Base-by-base conservation (phyloP, 805 yeast species). In the Pichia kluyveri region DNA sequence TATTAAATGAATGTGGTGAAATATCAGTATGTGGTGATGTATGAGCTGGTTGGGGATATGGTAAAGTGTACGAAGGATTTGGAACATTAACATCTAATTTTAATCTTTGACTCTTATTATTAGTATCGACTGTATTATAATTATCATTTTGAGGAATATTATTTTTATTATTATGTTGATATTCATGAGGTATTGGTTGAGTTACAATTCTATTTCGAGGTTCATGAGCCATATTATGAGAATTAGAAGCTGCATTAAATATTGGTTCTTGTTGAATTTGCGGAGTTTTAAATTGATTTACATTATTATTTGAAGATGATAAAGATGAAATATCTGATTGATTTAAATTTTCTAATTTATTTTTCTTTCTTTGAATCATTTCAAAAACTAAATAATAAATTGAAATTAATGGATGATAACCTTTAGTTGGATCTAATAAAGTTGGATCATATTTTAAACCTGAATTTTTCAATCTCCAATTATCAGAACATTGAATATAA, bases 311-410 rank as follows among this genome's bases (percentile, higher is more conserved):
- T 23, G 7, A 23, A 4, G 26, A 23, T 5, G 26, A 23, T 23
- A 5, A 23, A 5, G 26, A 23, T 23, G 26, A 23, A 23, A 23
- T 23, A 23, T 15, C n/a, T n/a, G 26, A 27, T 10, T 49, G 55
- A 31, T 46, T 48, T 17, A 73, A 69, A 53, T 71, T 75, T 45
- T 74, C 41, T 11, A 18, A 79, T 65, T 83, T 81, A 8, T 81
- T 79, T 54, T 67, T 69, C 66, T 82, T 83, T 48, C 96, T 76
- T 59, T 76, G 80, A 53, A 75, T 61, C 83, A 87, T 86, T 67
- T 93, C 99, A 46, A 79, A 82, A 17, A 89, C 96, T 54, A 93
- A 72, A 60, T 79, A 83, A 62, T 93, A 93, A 38, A 91, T 83
- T 8, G 96, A 87, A 12, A 91, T 68, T 53, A 90, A 71, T 0